A percentile compares a stretch with the other conserved stretches of the same genome.
phyloP scores from a whole-genome alignment of 129 eudicot genomes.

The Sambucus nigra region DNA sequence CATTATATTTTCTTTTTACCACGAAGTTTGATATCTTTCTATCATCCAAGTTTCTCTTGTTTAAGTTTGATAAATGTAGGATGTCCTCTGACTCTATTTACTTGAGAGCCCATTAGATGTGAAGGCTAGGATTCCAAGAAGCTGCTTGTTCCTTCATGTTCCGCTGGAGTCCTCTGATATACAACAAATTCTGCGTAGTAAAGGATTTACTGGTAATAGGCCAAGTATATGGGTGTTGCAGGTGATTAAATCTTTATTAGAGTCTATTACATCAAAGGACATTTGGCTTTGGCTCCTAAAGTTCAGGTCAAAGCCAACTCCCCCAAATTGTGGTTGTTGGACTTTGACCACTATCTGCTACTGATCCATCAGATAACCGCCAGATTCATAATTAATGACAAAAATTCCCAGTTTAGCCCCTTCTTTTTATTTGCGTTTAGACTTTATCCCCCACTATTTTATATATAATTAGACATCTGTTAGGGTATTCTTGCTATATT shows the following conservation, averaged over 20 bases:
- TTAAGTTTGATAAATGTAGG: constrained; percentile 5
- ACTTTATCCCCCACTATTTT: too few relatives aligned
- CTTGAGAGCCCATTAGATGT: constrained; percentile 51
- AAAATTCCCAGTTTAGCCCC: too few relatives aligned
- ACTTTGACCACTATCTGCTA: too few relatives aligned
- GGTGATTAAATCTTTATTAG: constrained; percentile 32
- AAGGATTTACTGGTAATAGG: constrained; percentile 73
- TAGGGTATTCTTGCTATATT: too few relatives aligned
- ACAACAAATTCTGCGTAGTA: constrained; percentile 42
- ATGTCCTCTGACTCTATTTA: constrained; percentile 25
- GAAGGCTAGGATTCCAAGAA: constrained; percentile 69
- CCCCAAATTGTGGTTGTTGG: too few relatives aligned
- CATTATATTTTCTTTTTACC: too few relatives aligned
- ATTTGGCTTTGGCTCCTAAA: too few relatives aligned
- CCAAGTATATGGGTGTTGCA: constrained; percentile 77
- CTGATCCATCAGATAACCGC: too few relatives aligned
- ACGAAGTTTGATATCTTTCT: background rate
- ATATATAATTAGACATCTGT: too few relatives aligned
- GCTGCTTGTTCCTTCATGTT: constrained; percentile 65
- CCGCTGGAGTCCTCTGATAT: constrained; percentile 65
- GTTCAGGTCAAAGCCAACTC: too few relatives aligned
- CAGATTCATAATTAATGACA: too few relatives aligned
- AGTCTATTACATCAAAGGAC: background rate
- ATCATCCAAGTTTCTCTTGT: constrained; percentile 2
- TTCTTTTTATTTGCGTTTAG: too few relatives aligned